Evolutionary conservation across 148 eudicot genomes (phyloP), one percentile per base, ranked within the genome.

Genomic region (Oxyria digyna): DNA sequence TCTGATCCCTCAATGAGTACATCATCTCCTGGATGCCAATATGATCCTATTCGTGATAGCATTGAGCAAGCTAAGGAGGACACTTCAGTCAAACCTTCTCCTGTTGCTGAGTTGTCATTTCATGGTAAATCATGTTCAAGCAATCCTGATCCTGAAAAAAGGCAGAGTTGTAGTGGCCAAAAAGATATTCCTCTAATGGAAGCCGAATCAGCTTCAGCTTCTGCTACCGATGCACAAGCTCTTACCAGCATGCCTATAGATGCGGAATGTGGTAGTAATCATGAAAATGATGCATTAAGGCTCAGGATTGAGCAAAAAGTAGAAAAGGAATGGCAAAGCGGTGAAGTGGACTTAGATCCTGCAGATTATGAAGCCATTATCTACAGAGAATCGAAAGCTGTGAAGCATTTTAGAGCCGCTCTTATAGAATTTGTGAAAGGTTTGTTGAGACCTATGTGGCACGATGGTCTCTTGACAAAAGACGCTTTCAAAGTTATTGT

Each of bases 401-500:
- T 88, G 70, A 95, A 75, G 73, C 50, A 71, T 68, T 95, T 95
- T 62, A 96, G 96, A 50, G 80, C 87, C 69, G 85, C 87, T 74
- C 89, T 95, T 54, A 73, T 95, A 66, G 99, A 88, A 59, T 81
- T 74, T 77, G 87, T 95, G 67, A 95, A 95, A 79, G 91, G 85
- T 63, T 71, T 88, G 77, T 78, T 95, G 79, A 95, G 74, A 67
- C 97, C 97, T 67, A 77, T 77, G 67, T 95, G 99, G 99, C 85
- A 79, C 38, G 85, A 83, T 54, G 99, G 99, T 43, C 78, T 72
- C 37, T 38, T 95, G 71, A 91, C 91, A 70, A 95, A 83, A 83
- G 96, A 91, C 85, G 97, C 87, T 49, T 85, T 88, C 80, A 95
- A 91, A 72, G 59, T 84, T 49, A 84, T 95, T 33, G 99, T 95